These are phyloP conservation scores for Zygotorulaspora florentina DNA, from an alignment of 805 yeast genomes.

Conservation along the genomic window DNA sequence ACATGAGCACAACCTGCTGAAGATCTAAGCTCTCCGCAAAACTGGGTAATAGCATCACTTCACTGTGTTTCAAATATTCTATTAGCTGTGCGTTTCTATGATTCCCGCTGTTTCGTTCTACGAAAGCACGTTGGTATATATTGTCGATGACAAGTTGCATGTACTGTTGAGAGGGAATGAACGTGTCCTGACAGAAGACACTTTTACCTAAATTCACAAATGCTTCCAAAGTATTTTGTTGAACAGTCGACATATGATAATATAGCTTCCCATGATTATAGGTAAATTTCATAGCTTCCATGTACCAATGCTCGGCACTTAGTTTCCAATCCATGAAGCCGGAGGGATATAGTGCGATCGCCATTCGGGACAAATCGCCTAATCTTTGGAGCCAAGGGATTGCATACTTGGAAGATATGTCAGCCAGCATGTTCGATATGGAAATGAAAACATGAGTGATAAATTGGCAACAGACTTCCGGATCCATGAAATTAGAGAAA, in stretches of 20 bases:
- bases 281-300: slow-evolving; percentile 63
- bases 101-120: slow-evolving; percentile 33
- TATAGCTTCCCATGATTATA: slow-evolving; percentile 84
- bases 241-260: slow-evolving; percentile 85
- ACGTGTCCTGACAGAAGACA: slow-evolving; percentile 75
- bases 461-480: slow-evolving; percentile 72
- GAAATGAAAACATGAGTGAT: slow-evolving; percentile 65
- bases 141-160: slow-evolving; percentile 74
- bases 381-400: slow-evolving; percentile 72
- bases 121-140: slow-evolving; percentile 54
- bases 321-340: slow-evolving; percentile 82
- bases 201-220: slow-evolving; percentile 75
- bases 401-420: slow-evolving; percentile 34
- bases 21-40: slow-evolving; percentile 51
- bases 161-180: slow-evolving; percentile 78
- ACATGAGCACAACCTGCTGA: slow-evolving; percentile 57
- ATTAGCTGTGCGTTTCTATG: slow-evolving; percentile 32
- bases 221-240: slow-evolving; percentile 65
- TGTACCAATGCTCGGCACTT: slow-evolving; percentile 80
- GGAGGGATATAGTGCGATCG: slow-evolving; percentile 76
- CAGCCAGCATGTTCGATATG: slow-evolving; percentile 40
- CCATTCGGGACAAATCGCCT: slow-evolving; percentile 84
- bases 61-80: slow-evolving; percentile 51
- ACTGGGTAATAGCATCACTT: slow-evolving; percentile 59
- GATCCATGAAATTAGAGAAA: slow-evolving; percentile 69